Base-by-base conservation (phyloP, 306 rosid genomes). In the Bauhinia variegata region DNA sequence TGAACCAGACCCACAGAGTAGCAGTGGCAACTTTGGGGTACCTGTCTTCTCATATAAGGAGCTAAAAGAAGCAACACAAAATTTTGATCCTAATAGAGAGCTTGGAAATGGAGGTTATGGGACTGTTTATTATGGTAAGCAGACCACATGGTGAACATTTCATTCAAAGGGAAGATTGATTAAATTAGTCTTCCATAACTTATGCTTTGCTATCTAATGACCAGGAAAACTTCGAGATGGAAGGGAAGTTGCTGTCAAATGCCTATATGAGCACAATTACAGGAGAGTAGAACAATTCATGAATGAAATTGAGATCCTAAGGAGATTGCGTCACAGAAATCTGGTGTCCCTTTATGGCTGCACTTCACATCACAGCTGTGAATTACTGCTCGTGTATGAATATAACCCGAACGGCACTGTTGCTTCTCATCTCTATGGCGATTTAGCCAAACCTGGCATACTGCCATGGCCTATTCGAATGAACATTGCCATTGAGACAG, bases 391-490 rank as follows among this genome's bases (percentile, higher is more conserved):
- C 0, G 88, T 84, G 80, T 75, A 86, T 76, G 84, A 91, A 83
- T 71, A 60, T 13, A 49, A 75, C 14, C 53, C 84, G 41, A 91
- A 88, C 23, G 92, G 96, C 31, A 86, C 96, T 0, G 81, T 91
- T 55, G 89, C 91, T n/a, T 78, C 83, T 72, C 97, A 91, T 81
- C 85, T 88, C 52, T 85, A 88, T 8, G 88, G 89, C 2, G 74
- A 56, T 59, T 55, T 32, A 63, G 80, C 74, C 2, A 67, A 60
- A 37, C 63, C 74, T 0, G 74, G 76, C 60, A 54, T 58, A 12
- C 63, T 71, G 10, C 69, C 81, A 5, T 71, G 83, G 78, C 46
- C 68, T 5, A 42, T 49, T 15, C 82, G 89, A 37, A 73, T 88
- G 65, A 86, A 63, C 77, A 84, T 88, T 17, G 96, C 93, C 47